phyloP scores from a whole-genome alignment of 345 rosid species.

The Psidium friedrichsthalianum region DNA sequence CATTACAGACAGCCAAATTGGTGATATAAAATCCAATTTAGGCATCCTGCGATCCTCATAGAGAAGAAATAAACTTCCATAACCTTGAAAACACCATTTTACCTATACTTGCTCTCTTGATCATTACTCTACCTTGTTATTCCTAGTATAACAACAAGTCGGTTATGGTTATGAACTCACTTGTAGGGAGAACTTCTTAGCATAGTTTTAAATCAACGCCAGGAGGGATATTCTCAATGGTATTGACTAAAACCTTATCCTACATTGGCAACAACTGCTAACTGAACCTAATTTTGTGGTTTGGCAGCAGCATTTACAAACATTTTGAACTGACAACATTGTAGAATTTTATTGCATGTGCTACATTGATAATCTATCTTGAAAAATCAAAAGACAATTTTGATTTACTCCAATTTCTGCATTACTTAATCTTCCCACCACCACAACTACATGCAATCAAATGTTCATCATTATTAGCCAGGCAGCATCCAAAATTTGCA shows the following conservation, averaged over 20 bases:
- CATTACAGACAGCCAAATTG: conserved; percentile 21
- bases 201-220: not conserved
- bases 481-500: not conserved
- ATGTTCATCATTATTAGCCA: too few relatives aligned
- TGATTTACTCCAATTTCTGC: too few relatives aligned
- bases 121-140: not conserved
- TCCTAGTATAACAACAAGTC: not conserved
- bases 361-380: not conserved
- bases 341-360: too few relatives aligned
- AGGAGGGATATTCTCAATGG: not conserved
- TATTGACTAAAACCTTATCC: not conserved
- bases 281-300: not conserved
- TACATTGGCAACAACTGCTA: not conserved
- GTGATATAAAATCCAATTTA: not conserved
- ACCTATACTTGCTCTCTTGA: not conserved
- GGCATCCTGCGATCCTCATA: not conserved
- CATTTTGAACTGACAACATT: too few relatives aligned
- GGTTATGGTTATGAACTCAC: not conserved
- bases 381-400: not conserved
- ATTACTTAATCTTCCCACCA: not conserved
- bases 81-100: not conserved
- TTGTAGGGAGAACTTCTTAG: not conserved
- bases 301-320: not conserved
- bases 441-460: not conserved
- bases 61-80: not conserved